Evolutionary conservation across 192 early-diverging fungal genomes (phyloP), one percentile per base, ranked within the genome.

Genomic region (Linnemannia zychae): DNA sequence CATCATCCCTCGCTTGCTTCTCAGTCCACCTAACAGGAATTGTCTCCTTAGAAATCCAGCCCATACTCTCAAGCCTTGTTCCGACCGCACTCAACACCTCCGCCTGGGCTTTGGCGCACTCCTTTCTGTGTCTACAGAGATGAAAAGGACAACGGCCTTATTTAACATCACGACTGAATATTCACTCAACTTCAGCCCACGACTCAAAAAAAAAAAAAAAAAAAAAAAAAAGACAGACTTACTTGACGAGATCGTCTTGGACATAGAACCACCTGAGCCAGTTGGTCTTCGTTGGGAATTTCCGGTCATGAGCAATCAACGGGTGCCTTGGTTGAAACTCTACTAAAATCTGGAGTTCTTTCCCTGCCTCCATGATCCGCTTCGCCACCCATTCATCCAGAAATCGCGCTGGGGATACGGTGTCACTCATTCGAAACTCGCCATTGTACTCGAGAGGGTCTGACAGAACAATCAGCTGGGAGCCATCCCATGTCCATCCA

Each of bases 291-390:
- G 68, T 33, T 12, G 18, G 33, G n/a, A 49, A 69, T 16, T 66
- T 40, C 20, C 78, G 44, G 34, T 77, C 67, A 63, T 80, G 53
- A 50, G 73, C 72, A 60, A 77, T 73, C 24, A 89, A 72, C 1
- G 86, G 86, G 72, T 87, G 79, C 7, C 82, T 44, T 20, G 82
- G 80, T 3, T 77, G 75, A 66, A 47, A 88, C 9, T 89, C 57
- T 17, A 72, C 60, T 37, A 90, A 40, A 22, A 90, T 80, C 37
- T 85, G 79, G 2, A 90, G 78, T 36, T 87, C 87, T 49, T 88
- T 89, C 7, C 88, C 88, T n/a, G 88, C 82, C 38, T 88, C 82
- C 16, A 90, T 33, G 12, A 89, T 74, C 33, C 77, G 68, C 12
- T 79, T 46, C 3, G 83, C 87, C 7, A 87, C 78, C 18, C 67